Evolutionary conservation across 768 basidiomycete genomes (phyloP).

Genomic region (Xerocomus potaroensis): DNA sequence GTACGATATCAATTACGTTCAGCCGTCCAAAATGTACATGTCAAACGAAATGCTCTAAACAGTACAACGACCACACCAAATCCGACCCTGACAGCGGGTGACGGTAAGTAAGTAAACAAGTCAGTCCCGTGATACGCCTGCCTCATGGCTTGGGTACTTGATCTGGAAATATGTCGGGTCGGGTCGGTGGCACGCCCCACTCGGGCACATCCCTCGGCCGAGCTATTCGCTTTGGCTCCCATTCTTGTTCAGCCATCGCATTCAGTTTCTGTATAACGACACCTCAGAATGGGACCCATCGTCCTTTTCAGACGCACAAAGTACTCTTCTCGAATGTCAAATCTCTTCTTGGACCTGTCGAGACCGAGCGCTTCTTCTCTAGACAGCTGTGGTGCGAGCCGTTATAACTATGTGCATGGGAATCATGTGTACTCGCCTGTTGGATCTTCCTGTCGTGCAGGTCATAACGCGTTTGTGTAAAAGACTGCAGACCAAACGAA

Average conservation of each 20-base stretch:
- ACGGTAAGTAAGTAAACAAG: no score
- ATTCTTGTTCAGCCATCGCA: conserved; percentile 60
- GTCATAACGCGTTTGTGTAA: conserved; percentile 92
- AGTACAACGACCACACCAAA: neutral
- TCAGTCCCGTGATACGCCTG: no score
- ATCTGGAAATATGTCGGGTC: conserved; percentile 23
- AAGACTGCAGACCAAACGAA: conserved; percentile 74
- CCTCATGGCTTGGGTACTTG: conserved; percentile 13
- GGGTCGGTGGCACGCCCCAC: conserved; percentile 81
- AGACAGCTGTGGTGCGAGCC: conserved; percentile 47
- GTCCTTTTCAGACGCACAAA: no score
- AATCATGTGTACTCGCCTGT: conserved; percentile 40
- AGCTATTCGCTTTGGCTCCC: conserved; percentile 83
- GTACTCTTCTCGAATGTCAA: conserved; percentile 95
- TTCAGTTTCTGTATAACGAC: conserved; percentile 65
- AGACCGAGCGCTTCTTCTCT: conserved; percentile 77
- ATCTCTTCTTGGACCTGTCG: conserved; percentile 65
- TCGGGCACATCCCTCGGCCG: conserved; percentile 87
- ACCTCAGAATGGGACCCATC: no score
- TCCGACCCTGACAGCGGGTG: no score
- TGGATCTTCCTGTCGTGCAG: conserved; percentile 76
- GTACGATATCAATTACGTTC: no score
- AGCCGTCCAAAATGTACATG: neutral
- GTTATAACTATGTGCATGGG: neutral
- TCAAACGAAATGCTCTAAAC: neutral